Base-by-base conservation (phyloP, 75 land plant genomes). In the Sequoia sempervirens region DNA sequence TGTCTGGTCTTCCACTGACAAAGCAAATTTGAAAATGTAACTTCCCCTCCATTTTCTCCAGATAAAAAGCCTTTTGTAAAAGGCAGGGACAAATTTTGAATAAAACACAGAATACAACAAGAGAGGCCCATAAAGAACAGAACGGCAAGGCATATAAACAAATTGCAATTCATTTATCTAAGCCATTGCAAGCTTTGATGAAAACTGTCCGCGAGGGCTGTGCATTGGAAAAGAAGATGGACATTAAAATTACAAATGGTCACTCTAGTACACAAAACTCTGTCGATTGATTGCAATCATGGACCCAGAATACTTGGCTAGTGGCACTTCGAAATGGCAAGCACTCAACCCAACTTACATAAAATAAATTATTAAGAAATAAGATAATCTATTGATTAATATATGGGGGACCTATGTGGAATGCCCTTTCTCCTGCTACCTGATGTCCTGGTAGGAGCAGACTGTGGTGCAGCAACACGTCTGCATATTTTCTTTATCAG, bases 371-470 rank as follows among this genome's bases (percentile, higher is more conserved):
- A 78, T 43, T 78, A 14, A 2, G 30, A n/a, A 76, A 78, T 37
- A 11, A 78, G 13, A 53, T 12, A 28, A 30, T 52, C n/a, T 0
- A 53, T 17, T 47, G 2, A 81, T 68, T 83, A 93, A 64, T 90
- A 93, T 11, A 93, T 82, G 40, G 94, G 94, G 36, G 94, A 91
- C 83, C 94, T 87, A 40, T 91, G 91, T 23, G 94, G 94, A 66
- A 86, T 83, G 41, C 94, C 90, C 86, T 93, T 93, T 81, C 93
- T 88, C 82, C 91, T 91, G 87, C 83, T 93, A 78, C 43, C 28
- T 41, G 80, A 45, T 43, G 80, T 45, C 80, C 80, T 38, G 3
- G 73, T 30, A 12, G 47, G 30, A 75, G 2, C 26, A 45, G 80
- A 78, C 30, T 20, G 32, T 47, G 80, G 80, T n/a, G 80, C 80